These are phyloP conservation scores for Coemansia sp. DNA, from an alignment of 192 early-diverging fungal genomes.

Conservation along the genomic window DNA sequence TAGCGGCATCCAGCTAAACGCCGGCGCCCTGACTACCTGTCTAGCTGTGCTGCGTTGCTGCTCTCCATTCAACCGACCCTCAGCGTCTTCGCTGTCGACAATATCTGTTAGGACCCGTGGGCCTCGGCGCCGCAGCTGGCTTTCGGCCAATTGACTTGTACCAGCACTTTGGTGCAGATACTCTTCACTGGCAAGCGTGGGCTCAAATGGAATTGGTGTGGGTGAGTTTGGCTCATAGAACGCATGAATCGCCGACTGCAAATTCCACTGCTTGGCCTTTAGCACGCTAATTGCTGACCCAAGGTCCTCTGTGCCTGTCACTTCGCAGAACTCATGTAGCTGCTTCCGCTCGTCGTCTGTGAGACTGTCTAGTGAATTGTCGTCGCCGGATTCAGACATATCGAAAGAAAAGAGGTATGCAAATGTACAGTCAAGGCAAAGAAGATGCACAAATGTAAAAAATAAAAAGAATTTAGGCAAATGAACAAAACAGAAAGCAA, in stretches of 20 bases:
- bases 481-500: no score
- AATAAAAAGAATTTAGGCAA: no score
- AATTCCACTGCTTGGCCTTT: slow-evolving; percentile 31
- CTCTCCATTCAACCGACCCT: not conserved
- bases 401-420: not conserved
- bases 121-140: not conserved
- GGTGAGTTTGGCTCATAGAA: slow-evolving; percentile 34
- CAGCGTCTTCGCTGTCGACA: not conserved
- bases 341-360: slow-evolving; percentile 26
- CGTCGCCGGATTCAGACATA: not conserved
- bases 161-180: not conserved
- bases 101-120: not conserved
- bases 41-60: not conserved
- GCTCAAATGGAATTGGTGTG: not conserved
- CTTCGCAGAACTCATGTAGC: slow-evolving; percentile 37
- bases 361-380: slow-evolving; percentile 25
- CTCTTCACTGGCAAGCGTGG: not conserved
- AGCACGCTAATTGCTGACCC: slow-evolving; percentile 26
- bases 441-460: not conserved
- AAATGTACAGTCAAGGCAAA: not conserved
- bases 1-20: slow-evolving; percentile 35
- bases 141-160: not conserved
- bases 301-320: slow-evolving; percentile 29
- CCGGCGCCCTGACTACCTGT: slow-evolving; percentile 1
- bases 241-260: slow-evolving; percentile 32